A percentile compares a stretch with the other conserved stretches of the same genome.
Evolutionary conservation across 805 yeast genomes (phyloP).

Genomic region (Sugiyamaella floridensis): DNA sequence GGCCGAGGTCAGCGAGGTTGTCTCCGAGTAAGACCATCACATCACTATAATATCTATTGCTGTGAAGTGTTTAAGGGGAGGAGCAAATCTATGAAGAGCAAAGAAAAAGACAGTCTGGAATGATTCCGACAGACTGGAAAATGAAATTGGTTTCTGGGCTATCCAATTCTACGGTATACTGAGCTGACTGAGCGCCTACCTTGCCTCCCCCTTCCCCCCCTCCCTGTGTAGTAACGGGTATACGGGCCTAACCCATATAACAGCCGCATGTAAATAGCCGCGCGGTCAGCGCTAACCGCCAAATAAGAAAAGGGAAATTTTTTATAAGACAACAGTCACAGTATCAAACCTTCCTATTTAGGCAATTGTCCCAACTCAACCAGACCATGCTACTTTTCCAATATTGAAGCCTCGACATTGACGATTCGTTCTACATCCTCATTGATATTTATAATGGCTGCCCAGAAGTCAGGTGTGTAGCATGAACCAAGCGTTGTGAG

Average conservation of each 20-base stretch:
- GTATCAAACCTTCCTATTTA: neutral
- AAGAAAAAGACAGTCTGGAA: too few relatives aligned
- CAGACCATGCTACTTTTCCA: conserved; percentile 5
- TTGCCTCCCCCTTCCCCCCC: neutral
- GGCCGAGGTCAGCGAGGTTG: neutral
- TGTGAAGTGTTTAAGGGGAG: too few relatives aligned
- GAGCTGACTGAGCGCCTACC: too few relatives aligned
- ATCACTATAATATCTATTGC: too few relatives aligned
- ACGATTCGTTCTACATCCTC: conserved; percentile 3
- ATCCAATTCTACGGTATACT: too few relatives aligned
- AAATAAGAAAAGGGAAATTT: neutral
- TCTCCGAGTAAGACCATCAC: neutral
- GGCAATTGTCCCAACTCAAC: neutral
- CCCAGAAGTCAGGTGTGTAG: conserved; percentile 24
- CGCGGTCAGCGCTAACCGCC: neutral
- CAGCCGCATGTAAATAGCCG: neutral
- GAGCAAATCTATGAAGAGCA: too few relatives aligned
- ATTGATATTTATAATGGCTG: conserved; percentile 17
- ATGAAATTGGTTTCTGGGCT: too few relatives aligned
- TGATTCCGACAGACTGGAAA: too few relatives aligned
- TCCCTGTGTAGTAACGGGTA: neutral
- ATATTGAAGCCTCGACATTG: neutral
- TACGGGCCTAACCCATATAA: neutral
- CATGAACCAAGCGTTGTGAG: neutral
- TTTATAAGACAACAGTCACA: conserved; percentile 5